Conservation (phyloP, 1,139 yeast species). For the Scheffersomyces parashehatae region DNA sequence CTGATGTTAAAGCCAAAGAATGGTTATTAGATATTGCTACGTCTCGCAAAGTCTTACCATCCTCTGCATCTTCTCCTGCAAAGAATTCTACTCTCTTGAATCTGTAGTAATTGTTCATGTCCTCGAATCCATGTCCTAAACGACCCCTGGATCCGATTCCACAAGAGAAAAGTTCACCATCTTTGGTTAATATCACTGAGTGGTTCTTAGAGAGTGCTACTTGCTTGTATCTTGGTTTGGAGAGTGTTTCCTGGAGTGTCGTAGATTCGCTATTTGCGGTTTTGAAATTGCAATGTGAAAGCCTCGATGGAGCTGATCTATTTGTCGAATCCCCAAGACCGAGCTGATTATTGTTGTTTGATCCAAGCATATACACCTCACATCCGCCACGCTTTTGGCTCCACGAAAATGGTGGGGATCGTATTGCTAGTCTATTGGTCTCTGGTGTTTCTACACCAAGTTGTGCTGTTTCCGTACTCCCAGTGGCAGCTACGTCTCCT, state of each 20-base stretch:
- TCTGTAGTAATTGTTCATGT: conserved; percentile 34
- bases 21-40: conserved; percentile 68
- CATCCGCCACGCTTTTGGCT: conserved; percentile 52
- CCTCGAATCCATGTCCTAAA: conserved; percentile 55
- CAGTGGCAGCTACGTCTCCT: background rate
- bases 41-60: conserved; percentile 24
- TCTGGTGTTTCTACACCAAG: background rate
- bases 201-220: conserved; percentile 66
- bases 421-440: conserved; percentile 9
- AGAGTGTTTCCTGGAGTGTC: conserved; percentile 17
- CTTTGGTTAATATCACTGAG: conserved; percentile 58
- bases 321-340: conserved; percentile 73
- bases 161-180: conserved; percentile 55
- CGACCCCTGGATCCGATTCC: conserved; percentile 77
- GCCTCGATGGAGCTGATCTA: conserved; percentile 37
- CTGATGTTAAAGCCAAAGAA: conserved; percentile 51
- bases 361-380: conserved; percentile 64
- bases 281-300: conserved; percentile 23
- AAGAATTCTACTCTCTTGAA: conserved; percentile 37
- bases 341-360: conserved; percentile 63
- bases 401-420: conserved; percentile 28
- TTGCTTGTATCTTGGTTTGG: conserved; percentile 43
- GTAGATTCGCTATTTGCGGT: background rate
- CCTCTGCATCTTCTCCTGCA: conserved; percentile 6
- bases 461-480: background rate